phyloP scores from a whole-genome alignment of 495 filamentous ascomycete genomes.

The Bacidia rubella region DNA sequence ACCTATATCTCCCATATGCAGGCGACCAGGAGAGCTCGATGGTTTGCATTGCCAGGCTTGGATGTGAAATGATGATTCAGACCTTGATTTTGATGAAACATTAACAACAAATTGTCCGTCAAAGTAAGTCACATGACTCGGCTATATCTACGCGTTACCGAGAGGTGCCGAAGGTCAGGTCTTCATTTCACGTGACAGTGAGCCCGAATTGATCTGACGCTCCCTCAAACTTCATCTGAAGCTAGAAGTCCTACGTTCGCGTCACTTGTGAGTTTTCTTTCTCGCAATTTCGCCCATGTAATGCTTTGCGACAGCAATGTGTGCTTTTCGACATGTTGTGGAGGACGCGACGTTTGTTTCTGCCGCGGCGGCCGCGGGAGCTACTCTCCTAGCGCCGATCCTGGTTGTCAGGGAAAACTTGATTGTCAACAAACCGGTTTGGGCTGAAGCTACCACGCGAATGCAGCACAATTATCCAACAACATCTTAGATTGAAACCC shows the following conservation, averaged over 20 bases:
- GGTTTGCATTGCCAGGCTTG: too few relatives aligned
- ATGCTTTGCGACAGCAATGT: not conserved
- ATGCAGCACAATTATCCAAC: not conserved
- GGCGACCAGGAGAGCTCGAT: too few relatives aligned
- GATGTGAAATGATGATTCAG: not conserved
- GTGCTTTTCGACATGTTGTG: not conserved
- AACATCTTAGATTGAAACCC: slow-evolving; percentile 1
- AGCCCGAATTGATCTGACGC: not conserved
- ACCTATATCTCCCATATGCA: too few relatives aligned
- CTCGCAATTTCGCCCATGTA: too few relatives aligned
- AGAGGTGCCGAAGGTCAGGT: not conserved
- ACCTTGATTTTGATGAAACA: not conserved
- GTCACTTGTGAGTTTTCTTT: too few relatives aligned
- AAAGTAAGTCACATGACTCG: not conserved
- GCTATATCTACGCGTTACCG: not conserved
- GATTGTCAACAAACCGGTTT: slow-evolving; percentile 4
- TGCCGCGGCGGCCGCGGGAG: not conserved
- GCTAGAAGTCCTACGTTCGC: too few relatives aligned
- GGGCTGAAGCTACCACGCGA: not conserved
- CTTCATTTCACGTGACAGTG: not conserved
- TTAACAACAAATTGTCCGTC: not conserved
- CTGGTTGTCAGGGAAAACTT: slow-evolving; percentile 6
- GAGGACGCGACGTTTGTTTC: slow-evolving; percentile 2
- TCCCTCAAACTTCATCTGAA: not conserved
- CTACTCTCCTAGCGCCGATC: not conserved